These are phyloP conservation scores for Lactarius hengduanensis DNA, from an alignment of 768 basidiomycete genomes.

Conservation along the genomic window DNA sequence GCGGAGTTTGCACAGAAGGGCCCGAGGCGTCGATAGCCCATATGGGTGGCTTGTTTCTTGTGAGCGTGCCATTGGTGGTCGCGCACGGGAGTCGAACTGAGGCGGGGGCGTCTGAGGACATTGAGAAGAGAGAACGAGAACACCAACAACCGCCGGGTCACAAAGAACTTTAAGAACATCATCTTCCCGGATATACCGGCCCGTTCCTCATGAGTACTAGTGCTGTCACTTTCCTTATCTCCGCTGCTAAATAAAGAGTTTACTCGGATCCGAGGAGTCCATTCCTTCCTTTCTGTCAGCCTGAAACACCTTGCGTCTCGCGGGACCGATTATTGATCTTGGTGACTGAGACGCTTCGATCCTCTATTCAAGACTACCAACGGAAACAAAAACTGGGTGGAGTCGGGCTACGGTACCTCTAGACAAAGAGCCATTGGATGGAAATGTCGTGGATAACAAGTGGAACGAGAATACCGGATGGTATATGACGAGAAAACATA, in stretches of 20 bases:
- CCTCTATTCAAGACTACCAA: not conserved
- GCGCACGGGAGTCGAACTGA: conserved; percentile 16
- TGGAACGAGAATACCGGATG: not conserved
- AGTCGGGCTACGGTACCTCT: not conserved
- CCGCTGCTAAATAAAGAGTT: not conserved
- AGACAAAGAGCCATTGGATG: not conserved
- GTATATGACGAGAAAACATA: too few relatives aligned
- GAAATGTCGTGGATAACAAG: not conserved
- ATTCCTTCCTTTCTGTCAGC: not conserved
- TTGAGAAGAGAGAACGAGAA: not conserved
- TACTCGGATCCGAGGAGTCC: not conserved
- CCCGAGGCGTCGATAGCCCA: conserved; percentile 59
- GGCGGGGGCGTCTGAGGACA: conserved; percentile 13
- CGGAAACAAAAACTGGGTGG: not conserved
- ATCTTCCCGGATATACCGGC: not conserved
- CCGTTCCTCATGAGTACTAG: not conserved
- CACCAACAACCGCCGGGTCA: not conserved
- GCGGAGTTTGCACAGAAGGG: conserved; percentile 42
- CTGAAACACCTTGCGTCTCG: not conserved
- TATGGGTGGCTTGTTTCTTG: conserved; percentile 49
- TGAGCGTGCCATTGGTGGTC: not conserved
- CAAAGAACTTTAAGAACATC: too few relatives aligned
- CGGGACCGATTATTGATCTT: not conserved
- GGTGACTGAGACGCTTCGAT: not conserved
- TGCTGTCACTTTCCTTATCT: too few relatives aligned